Base-by-base conservation (phyloP, 805 yeast genomes). In the Monosporozyma aquatica region DNA sequence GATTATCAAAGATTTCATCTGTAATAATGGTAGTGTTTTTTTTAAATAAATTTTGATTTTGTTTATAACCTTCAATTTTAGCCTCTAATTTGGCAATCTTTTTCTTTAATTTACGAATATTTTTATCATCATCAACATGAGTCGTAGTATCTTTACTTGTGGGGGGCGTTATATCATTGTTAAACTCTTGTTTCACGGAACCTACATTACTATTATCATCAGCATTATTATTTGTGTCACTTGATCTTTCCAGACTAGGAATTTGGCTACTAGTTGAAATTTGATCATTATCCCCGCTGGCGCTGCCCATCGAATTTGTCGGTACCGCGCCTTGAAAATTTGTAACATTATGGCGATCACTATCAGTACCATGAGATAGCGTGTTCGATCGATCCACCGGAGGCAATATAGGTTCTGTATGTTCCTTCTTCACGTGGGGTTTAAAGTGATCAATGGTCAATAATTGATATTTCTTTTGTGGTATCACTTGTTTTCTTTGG, bases 1-100 rank as follows among this genome's bases (percentile, higher is more conserved):
- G 46, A 30, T 43, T 38, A 3, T 35, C 13, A 14, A 47, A 43
- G 6, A 48, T 34, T 30, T 48, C 49, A n/a, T 41, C 36, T 3
- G 50, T 24, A 27, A 50, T 17, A 13, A 9, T 10, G 11, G 18
- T 29, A 11, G 40, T 18, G 25, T 38, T 33, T 10, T 23, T 34
- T 24, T 36, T 39, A 5, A 43, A 43, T 14, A 43, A 17, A 4
- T 4, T 34, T 15, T 43, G 42, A 36, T 43, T 43, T 27, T 34
- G 36, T 21, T 38, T 41, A 25, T 27, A 38, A 25, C 39, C 39
- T 8, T n/a, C 9, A 14, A 43, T 5, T 39, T 38, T 43, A 2
- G 18, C n/a, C 14, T 43, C 37, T 9, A 43, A 28, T 36, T 35
- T 38, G 11, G 27, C 14, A 14, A 38, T 34, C 13, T 20, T 34